These are phyloP conservation scores for Fragilaria radians DNA, from an alignment of 108 stramenopile species.

Conservation along the genomic window DNA sequence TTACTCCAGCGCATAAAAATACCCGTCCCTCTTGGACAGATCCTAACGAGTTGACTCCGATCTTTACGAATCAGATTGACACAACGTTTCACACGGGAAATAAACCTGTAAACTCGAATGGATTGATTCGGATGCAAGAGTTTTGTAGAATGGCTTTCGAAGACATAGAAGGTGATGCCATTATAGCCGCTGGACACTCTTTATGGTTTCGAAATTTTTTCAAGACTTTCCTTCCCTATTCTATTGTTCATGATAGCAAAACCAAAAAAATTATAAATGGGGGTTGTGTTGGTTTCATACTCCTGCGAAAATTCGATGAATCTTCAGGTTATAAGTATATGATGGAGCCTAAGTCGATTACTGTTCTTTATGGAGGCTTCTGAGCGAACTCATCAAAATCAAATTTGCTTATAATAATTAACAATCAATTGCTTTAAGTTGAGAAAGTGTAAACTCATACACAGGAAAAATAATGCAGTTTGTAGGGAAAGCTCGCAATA, in stretches of 20 bases:
- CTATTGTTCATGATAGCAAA: conserved; percentile 55
- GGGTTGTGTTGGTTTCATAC: conserved; percentile 63
- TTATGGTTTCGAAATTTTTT: conserved; percentile 86
- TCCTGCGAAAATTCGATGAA: conserved; percentile 39
- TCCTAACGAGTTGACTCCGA: conserved; percentile 24
- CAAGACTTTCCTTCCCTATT: conserved; percentile 62
- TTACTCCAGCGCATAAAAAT: conserved; percentile 49
- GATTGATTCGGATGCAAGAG: conserved; percentile 57
- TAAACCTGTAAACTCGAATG: conserved; percentile 66
- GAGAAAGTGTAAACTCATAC: conserved; percentile 66
- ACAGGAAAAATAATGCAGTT: conserved; percentile 92
- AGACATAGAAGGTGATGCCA: conserved; percentile 21
- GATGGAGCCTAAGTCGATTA: conserved; percentile 62
- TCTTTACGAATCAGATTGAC: conserved; percentile 50
- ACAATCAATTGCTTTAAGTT: conserved; percentile 15
- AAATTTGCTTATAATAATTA: neutral
- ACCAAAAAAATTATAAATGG: conserved; percentile 87
- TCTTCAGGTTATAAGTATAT: conserved; percentile 45
- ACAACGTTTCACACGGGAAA: conserved; percentile 70
- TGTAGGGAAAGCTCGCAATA: conserved; percentile 88
- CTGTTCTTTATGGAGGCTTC: conserved; percentile 71
- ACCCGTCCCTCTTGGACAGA: conserved; percentile 65
- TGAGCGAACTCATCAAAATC: conserved; percentile 13
- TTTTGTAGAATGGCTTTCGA: conserved; percentile 66
- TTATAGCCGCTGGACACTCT: conserved; percentile 84